Base-by-base conservation (phyloP, 495 filamentous ascomycete species). In the Aspergillus biplanus region DNA sequence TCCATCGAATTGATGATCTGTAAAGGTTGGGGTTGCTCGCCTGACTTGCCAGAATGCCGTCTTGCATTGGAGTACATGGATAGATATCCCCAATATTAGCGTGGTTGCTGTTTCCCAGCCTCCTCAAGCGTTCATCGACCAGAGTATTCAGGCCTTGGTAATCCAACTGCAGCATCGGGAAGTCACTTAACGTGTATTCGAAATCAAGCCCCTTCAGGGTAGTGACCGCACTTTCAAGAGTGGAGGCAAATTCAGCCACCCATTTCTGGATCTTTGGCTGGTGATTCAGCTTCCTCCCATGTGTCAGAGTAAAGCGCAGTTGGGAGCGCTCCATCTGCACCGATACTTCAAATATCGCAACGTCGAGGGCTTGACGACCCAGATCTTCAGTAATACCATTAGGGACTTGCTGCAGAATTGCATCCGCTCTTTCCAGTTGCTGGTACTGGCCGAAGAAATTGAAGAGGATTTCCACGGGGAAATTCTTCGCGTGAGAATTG, bases 361-460 rank as follows among this genome's bases (percentile, higher is more conserved):
- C n/a, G n/a, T n/a, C n/a, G 16, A 59, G 32, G 6, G 57, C 15
- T 18, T 12, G 33, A 9, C 44, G 44, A 11, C 33, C 37, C 5
- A 8, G 33, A 7, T 27, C 16, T 15, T 16, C 32, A 15, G 32
- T 35, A n/a, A n/a, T n/a, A n/a, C n/a, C n/a, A 12, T 75, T 65
- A 7, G 65, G 65, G 56, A 76, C 74, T 21, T 44, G 27, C n/a
- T 9, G 31, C 8, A 81, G 67, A 1, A 79, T 56, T 2, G 71
- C 63, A 42, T 71, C 70, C 0, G 61, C 56, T 4, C 61, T 47
- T 44, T 80, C 73, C 7, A 82, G 72, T 37, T 81, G 75, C 59
- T 83, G 75, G 56, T 75, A 71, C 32, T 71, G 70, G 2, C 82
- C 82, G 7, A 74, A 61, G 60, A 80, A 83, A 52, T 83, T 81